Percentiles rank a stretch among this genome's conserved stretches.
These are phyloP conservation scores for Penicillium cinerascens DNA, from an alignment of 495 filamentous ascomycete species.

Conservation along the genomic window DNA sequence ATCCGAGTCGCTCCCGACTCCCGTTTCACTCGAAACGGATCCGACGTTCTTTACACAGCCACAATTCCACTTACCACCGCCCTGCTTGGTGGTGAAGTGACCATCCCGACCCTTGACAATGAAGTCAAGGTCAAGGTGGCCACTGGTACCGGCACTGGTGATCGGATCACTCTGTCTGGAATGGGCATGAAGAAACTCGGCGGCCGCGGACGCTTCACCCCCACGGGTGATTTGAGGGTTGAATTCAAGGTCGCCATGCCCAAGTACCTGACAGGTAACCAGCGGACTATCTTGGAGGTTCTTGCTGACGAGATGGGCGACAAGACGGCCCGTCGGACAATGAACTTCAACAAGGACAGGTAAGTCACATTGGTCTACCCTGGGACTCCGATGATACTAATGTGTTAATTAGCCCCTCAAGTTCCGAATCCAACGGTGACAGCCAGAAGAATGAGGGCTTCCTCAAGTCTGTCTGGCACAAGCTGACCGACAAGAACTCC, in stretches of 20 bases:
- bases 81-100: constrained; percentile 83
- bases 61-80: constrained; percentile 90
- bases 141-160: constrained; percentile 88
- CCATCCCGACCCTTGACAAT: constrained; percentile 83
- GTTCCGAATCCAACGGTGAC: constrained; percentile 26
- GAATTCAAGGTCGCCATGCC: constrained; percentile 96
- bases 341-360: constrained; percentile 62
- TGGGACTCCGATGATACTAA: constrained; percentile 7
- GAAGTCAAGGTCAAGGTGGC: constrained; percentile 84
- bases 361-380: constrained; percentile 24
- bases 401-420: constrained; percentile 7
- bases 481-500: constrained; percentile 70
- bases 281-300: constrained; percentile 88
- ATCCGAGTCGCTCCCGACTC: constrained; percentile 79
- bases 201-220: constrained; percentile 45
- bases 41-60: constrained; percentile 89
- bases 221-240: constrained; percentile 77
- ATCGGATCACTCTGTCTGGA: constrained; percentile 78
- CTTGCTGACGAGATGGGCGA: constrained; percentile 93
- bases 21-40: constrained; percentile 79
- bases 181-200: constrained; percentile 88
- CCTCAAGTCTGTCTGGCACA: constrained; percentile 85
- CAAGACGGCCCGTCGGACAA: constrained; percentile 84
- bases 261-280: constrained; percentile 83
- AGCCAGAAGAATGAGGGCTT: constrained; percentile 75